phyloP scores from a whole-genome alignment of 495 filamentous ascomycete genomes.

The Hypoxylon cercidicola region DNA sequence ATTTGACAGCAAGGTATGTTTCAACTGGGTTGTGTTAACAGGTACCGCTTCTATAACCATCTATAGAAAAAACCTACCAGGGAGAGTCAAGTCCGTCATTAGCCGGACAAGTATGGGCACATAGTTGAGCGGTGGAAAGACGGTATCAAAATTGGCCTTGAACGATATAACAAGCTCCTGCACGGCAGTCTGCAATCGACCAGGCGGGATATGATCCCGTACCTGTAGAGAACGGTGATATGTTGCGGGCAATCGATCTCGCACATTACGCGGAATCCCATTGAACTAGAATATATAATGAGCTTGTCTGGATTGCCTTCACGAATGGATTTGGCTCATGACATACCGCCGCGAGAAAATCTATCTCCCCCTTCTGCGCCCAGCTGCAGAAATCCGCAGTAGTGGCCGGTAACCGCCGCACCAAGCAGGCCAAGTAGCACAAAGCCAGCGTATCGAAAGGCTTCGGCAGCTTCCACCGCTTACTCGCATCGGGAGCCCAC shows the following conservation, averaged over 20 bases:
- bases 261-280: constrained; percentile 72
- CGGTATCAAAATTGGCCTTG: constrained; percentile 71
- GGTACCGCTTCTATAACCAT: too few species aligned
- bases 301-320: constrained; percentile 11
- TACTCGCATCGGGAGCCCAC: constrained; percentile 38
- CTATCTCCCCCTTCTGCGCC: constrained; percentile 54
- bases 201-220: constrained; percentile 56
- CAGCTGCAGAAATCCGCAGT: constrained; percentile 57
- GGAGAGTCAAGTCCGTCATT: constrained; percentile 78
- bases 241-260: constrained; percentile 68
- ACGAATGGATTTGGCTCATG: neutral
- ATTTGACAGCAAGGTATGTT: constrained; percentile 70
- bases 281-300: constrained; percentile 46
- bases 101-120: constrained; percentile 73
- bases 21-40: constrained; percentile 63
- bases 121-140: constrained; percentile 76
- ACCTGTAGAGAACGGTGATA: constrained; percentile 67
- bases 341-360: constrained; percentile 54
- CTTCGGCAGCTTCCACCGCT: constrained; percentile 53
- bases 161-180: constrained; percentile 70
- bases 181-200: constrained; percentile 71
- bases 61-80: constrained; percentile 63
- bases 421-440: constrained; percentile 57
- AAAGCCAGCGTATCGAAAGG: constrained; percentile 55
- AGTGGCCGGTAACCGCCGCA: constrained; percentile 55